phyloP scores from a whole-genome alignment of 345 rosid species.

The Sonneratia alba region DNA sequence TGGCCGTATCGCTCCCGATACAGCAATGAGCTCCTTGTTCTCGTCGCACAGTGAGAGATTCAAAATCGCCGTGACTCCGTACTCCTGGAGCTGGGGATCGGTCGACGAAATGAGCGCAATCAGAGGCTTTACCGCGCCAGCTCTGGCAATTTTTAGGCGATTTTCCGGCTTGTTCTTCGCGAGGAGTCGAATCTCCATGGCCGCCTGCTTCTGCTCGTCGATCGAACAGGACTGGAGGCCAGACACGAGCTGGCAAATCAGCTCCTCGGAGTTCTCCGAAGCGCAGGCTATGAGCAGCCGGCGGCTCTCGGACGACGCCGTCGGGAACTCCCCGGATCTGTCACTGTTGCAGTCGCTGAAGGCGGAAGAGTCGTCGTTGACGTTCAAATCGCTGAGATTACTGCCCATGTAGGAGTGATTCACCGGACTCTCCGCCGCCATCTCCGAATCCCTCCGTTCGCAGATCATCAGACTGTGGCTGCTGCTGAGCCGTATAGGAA shows the following conservation, averaged over 20 bases:
- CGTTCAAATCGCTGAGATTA: constrained; percentile 26
- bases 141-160: constrained; percentile 71
- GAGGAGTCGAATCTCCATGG: constrained; percentile 84
- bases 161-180: constrained; percentile 85
- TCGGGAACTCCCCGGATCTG: constrained; percentile 83
- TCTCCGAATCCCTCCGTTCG: not conserved
- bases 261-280: constrained; percentile 62
- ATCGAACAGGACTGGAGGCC: constrained; percentile 64
- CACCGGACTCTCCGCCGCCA: constrained; percentile 31
- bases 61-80: constrained; percentile 80
- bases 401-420: constrained; percentile 41
- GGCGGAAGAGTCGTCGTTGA: constrained; percentile 47
- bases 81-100: constrained; percentile 79
- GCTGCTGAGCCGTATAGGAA: not conserved
- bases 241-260: constrained; percentile 61
- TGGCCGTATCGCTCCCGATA: constrained; percentile 82
- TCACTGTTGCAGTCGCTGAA: constrained; percentile 97
- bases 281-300: constrained; percentile 56
- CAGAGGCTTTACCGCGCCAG: constrained; percentile 82
- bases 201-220: constrained; percentile 92
- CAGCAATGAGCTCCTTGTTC: constrained; percentile 64
- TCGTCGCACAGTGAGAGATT: constrained; percentile 92
- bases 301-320: constrained; percentile 61
- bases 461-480: not conserved
- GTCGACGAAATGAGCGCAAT: constrained; percentile 53